Conservation (phyloP, 352 stramenopile genomes). For the Phytophthora vignae region DNA sequence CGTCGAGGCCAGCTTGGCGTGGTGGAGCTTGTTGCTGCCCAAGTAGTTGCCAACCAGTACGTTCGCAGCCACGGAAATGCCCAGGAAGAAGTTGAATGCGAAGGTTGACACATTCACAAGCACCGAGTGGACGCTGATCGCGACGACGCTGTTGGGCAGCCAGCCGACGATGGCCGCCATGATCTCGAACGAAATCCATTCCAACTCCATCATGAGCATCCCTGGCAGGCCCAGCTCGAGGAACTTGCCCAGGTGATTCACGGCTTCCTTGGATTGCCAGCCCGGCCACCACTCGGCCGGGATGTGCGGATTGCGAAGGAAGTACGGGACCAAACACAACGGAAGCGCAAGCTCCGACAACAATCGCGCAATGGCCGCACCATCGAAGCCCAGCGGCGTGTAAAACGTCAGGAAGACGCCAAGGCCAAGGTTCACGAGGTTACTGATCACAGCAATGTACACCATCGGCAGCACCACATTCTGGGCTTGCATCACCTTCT, state of each 20-base stretch:
- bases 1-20: conserved; percentile 82
- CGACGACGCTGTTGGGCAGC: conserved; percentile 67
- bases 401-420: conserved; percentile 86
- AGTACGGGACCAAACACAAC: conserved; percentile 68
- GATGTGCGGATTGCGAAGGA: conserved; percentile 57
- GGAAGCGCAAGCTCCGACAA: conserved; percentile 68
- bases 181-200: conserved; percentile 87
- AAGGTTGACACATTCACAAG: conserved; percentile 69
- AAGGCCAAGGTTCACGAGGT: conserved; percentile 78
- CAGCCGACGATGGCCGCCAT: conserved; percentile 72
- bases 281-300: conserved; percentile 67
- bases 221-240: conserved; percentile 71
- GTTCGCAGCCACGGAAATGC: conserved; percentile 80
- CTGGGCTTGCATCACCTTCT: conserved; percentile 88
- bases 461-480: conserved; percentile 90
- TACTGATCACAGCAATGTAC: conserved; percentile 75
- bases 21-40: conserved; percentile 78
- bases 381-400: conserved; percentile 79
- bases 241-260: conserved; percentile 68
- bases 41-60: conserved; percentile 86
- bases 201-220: conserved; percentile 81
- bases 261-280: conserved; percentile 62
- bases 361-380: conserved; percentile 77
- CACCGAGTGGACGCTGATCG: conserved; percentile 82
- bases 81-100: conserved; percentile 83